Evolutionary conservation across 257 asterid genomes (phyloP), one percentile per base, ranked within the genome.

Genomic region (Nicotiana tomentosiformis): DNA sequence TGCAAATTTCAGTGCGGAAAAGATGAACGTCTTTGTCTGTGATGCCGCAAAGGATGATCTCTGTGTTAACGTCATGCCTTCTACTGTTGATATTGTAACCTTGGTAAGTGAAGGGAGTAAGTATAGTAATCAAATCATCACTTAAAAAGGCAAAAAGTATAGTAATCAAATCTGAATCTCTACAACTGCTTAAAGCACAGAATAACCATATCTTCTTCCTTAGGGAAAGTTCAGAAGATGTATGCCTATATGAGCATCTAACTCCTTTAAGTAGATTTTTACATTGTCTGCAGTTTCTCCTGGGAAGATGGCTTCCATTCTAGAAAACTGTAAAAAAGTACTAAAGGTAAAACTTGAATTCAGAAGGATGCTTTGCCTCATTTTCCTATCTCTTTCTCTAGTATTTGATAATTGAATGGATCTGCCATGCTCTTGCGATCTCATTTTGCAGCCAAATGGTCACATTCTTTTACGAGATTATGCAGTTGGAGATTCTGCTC

Each of bases 201-300:
- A 6, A 55, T 29, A 51, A 3, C 20, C 43, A 5, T 51, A 76
- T 76, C 16, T 76, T 12, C 46, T 15, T 76, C 11, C 5, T 51
- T 12, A 3, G 12, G 16, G 80, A 29, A 76, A 39, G 10, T 39
- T 10, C 46, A 39, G 39, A 39, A 74, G 18, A 51, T 0, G 7
- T 51, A 51, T 26, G 46, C 10, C 64, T 76, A 51, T 20, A 49
- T 29, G 80, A 76, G 66, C 35, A 68, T 77, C 88, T 87, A 84
- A 87, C 82, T 57, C 37, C 65, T 62, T 74, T 26, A 60, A 84
- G 85, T 93, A 95, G 98, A 87, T 95, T 81, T 93, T 93, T 90
- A 91, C 86, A 89, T 85, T 95, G 84, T 95, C 98, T 88, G 98
- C 97, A 88, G 90, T 93, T 89, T 88, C 97, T 84, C 98, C 97